Percentiles rank a stretch among this genome's conserved stretches.
Conservation (phyloP, 768 basidiomycete species). For the Leccinum longicurvipes region DNA sequence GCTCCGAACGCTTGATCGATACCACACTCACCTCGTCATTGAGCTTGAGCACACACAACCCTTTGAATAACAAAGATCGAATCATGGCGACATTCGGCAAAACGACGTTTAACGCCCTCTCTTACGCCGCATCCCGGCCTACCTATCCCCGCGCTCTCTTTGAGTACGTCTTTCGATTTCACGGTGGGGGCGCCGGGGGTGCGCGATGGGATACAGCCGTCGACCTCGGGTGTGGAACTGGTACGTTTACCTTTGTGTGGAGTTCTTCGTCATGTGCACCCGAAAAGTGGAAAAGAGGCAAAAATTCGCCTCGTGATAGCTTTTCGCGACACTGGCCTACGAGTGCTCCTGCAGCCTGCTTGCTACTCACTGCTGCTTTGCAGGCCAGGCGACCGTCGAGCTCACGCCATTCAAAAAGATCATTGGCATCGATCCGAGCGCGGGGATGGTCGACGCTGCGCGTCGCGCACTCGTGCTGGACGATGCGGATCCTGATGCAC, state of each 20-base stretch:
- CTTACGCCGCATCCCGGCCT: slow-evolving; percentile 68
- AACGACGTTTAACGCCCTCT: slow-evolving; percentile 59
- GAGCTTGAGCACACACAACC: background rate
- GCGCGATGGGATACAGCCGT: slow-evolving; percentile 55
- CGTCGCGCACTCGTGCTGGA: slow-evolving; percentile 16
- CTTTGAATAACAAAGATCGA: background rate
- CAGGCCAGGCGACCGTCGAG: slow-evolving; percentile 69
- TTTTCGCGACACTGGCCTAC: background rate
- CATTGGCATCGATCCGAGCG: slow-evolving; percentile 70
- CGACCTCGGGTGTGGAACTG: slow-evolving; percentile 85
- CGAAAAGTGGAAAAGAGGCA: background rate
- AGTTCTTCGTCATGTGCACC: background rate
- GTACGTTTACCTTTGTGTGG: slow-evolving; percentile 33
- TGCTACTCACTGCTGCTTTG: background rate
- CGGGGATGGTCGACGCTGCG: slow-evolving; percentile 65
- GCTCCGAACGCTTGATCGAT: background rate
- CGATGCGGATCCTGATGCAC: slow-evolving; percentile 8
- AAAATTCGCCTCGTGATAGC: background rate
- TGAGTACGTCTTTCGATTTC: slow-evolving; percentile 60
- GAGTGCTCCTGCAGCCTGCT: background rate
- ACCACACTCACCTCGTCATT: background rate
- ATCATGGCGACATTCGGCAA: slow-evolving; percentile 77
- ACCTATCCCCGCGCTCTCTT: slow-evolving; percentile 69
- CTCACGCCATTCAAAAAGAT: slow-evolving; percentile 57
- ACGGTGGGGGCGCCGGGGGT: slow-evolving; percentile 27